Evolutionary conservation across 257 asterid species (phyloP), one percentile per base, ranked within the genome.

Genomic region (Solanum megistacrolobum): DNA sequence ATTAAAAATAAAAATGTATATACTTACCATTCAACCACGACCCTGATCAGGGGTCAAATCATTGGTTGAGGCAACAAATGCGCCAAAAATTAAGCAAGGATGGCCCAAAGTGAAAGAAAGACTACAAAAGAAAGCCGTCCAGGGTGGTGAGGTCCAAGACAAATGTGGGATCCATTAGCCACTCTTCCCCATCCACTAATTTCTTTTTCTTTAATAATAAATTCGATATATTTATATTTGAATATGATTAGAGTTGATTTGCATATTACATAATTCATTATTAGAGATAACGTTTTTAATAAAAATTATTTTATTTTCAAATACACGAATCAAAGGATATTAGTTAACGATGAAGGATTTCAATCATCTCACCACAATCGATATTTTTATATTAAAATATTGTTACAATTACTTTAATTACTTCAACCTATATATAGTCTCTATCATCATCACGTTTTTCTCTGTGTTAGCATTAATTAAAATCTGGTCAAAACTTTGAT

Each of bases 131-230:
- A 86, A 81, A 71, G 76, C 85, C 88, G 88, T 86, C 85, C 27
- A 74, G 85, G 88, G 85, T 86, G 85, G 85, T 75, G 38, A 65
- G 20, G 39, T 32, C 76, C 76, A 86, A 1, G 85, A 87, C 85
- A 74, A 74, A 34, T 21, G 85, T 87, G 88, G 88, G 88, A 74
- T 36, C 88, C 88, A 75, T 21, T 46, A 38, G 41, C 88, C 84
- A 32, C 66, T 55, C 85, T 38, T 48, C 74, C 84, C 85, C 85
- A 74, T 79, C 84, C 84, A 73, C 81, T 87, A 65, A 11, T 55
- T 87, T 25, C 27, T 20, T 86, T 29, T 58, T 32, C 25, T 65
- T 27, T 52, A 55, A 55, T 35, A 73, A 31, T 9, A 34, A 29
- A 55, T 82, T 82, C 2, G 18, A 46, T 12, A 12, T 68, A 27